A percentile compares a stretch with the other conserved stretches of the same genome.
These are phyloP conservation scores for Cyphellophora europaea DNA, from an alignment of 2,329 filamentous ascomycete species.

Conservation along the genomic window DNA sequence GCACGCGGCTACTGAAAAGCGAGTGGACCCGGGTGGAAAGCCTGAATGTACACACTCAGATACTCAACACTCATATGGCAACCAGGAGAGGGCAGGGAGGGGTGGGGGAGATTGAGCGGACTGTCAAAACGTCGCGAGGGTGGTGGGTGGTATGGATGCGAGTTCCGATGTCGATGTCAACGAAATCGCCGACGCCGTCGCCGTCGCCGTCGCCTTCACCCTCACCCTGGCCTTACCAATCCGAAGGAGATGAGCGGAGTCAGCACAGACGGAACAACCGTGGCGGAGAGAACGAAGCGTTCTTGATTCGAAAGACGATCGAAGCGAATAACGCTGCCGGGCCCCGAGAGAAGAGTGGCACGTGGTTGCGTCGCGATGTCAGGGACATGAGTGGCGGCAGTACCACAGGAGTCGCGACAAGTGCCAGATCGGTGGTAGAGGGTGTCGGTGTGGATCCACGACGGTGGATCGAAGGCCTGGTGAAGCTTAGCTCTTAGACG, in stretches of 20 bases:
- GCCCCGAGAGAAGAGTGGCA: slow-evolving; percentile 17
- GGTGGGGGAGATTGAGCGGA: slow-evolving; percentile 45
- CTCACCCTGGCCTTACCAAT: slow-evolving; percentile 1
- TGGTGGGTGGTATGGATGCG: slow-evolving; percentile 62
- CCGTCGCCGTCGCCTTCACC: slow-evolving; percentile 7
- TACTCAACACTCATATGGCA: slow-evolving; percentile 46
- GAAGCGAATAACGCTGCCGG: slow-evolving; percentile 18
- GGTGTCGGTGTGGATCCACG: slow-evolving; percentile 37
- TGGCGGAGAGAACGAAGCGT: slow-evolving; percentile 28
- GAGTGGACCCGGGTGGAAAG: slow-evolving; percentile 41
- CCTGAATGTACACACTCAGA: slow-evolving; percentile 51
- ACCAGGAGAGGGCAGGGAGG: slow-evolving; percentile 27
- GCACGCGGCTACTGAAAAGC: slow-evolving; percentile 7
- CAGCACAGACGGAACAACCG: neutral
- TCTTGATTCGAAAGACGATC: slow-evolving; percentile 23
- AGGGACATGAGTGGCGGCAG: slow-evolving; percentile 23
- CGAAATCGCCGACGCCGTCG: slow-evolving; percentile 3
- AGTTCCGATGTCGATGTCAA: slow-evolving; percentile 7
- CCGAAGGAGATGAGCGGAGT: slow-evolving; percentile 1
- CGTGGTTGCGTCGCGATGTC: slow-evolving; percentile 22
- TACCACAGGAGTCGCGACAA: slow-evolving; percentile 3
- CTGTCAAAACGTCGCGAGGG: slow-evolving; percentile 53
- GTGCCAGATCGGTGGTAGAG: slow-evolving; percentile 22
- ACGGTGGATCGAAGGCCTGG: slow-evolving; percentile 36
- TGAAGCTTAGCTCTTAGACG: slow-evolving; percentile 35